Base-by-base conservation (phyloP, 345 rosid genomes). In the Hirschfeldia incana region DNA sequence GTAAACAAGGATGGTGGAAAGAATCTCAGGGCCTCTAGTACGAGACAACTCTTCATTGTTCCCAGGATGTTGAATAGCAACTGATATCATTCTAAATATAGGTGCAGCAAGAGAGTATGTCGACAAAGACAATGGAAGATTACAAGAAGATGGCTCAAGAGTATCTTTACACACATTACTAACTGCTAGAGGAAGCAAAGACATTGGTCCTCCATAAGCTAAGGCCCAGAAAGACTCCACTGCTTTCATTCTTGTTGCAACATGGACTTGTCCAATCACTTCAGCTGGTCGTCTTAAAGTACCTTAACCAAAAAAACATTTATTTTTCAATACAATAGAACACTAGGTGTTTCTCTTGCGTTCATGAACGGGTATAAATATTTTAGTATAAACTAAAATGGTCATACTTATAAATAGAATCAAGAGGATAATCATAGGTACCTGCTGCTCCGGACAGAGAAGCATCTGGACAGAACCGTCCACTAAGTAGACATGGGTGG, bases 221-320 rank as follows among this genome's bases (percentile, higher is more conserved):
- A 93, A 82, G 51, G 97, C 99, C 98, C 99, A 93, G 46, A 95
- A 80, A 51, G 98, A 92, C 83, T 95, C 97, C 76, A 84, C 88
- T 8, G 99, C 86, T 78, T 91, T 88, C 87, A 86, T 84, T 86
- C 98, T 87, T 59, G 86, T 82, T 46, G 98, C 98, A 70, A 93
- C 90, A 87, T 91, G 91, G 64, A 93, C 96, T 86, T 95, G 98
- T 84, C 99, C 98, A 65, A 95, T 97, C 79, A 95, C 92, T 85
- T 95, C 99, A 29, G 93, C 99, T 10, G 98, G 98, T 68, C 99
- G 82, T 74, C 98, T 88, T 65, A 83, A 75, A 67, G 83, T 79
- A 73, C 99, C 99, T 91, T 83, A 78, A 82, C 75, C 67, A 29
- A 77, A 58, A 58, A 30, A 29, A 49, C 10, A 44, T 1, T 11